phyloP scores from a whole-genome alignment of 2,329 filamentous ascomycete genomes.

The Aschersonia sp. region DNA sequence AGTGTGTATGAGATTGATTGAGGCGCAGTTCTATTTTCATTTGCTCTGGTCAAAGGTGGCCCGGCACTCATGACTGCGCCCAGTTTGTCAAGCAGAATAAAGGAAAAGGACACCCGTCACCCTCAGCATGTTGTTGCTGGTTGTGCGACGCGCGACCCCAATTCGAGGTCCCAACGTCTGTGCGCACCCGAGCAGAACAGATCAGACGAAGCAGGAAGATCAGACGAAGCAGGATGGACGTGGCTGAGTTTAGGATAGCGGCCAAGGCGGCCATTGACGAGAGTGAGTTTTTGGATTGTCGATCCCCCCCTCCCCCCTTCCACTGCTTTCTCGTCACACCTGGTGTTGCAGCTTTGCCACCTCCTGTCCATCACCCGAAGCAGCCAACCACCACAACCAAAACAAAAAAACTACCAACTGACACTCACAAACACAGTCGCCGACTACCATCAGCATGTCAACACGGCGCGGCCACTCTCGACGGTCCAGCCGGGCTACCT shows the following conservation, averaged over 20 bases:
- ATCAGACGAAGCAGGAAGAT: not conserved
- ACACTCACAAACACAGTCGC: constrained; percentile 41
- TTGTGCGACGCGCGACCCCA: too few species aligned
- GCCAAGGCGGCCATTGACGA: constrained; percentile 71
- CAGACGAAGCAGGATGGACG: constrained; percentile 46
- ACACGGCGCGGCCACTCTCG: constrained; percentile 57
- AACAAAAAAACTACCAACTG: not conserved
- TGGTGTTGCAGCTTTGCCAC: not conserved
- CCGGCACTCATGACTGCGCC: too few species aligned
- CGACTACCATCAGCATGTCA: constrained; percentile 67
- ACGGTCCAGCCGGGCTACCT: constrained; percentile 77
- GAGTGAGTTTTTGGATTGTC: constrained; percentile 38
- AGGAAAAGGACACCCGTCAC: too few species aligned
- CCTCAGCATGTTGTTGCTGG: too few species aligned
- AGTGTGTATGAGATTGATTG: too few species aligned
- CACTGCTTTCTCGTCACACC: not conserved
- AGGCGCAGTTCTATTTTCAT: too few species aligned
- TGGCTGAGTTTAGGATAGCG: constrained; percentile 61
- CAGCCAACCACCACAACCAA: not conserved
- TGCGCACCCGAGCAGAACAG: not conserved
- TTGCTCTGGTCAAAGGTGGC: too few species aligned
- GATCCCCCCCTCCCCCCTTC: not conserved
- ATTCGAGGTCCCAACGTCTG: not conserved
- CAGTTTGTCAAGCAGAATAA: too few species aligned
- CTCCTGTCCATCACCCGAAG: not conserved